These are phyloP conservation scores for Paracamarosporium sp. DNA, from an alignment of 2,329 filamentous ascomycete species.

Conservation along the genomic window DNA sequence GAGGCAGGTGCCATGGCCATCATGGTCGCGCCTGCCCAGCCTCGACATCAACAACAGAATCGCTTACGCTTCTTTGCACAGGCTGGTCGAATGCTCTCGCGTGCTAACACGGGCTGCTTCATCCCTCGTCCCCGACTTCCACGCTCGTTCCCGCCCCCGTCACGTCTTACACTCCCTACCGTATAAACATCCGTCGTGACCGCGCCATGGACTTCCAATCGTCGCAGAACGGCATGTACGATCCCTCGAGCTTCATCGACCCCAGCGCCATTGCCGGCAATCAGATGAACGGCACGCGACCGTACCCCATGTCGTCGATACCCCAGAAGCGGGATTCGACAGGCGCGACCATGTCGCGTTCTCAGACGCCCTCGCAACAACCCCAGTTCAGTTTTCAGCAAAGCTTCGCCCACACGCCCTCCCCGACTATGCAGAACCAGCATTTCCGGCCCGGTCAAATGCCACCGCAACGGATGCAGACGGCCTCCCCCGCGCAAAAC, in stretches of 20 bases:
- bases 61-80: constrained; percentile 33
- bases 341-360: constrained; percentile 86
- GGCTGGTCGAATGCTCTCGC: constrained; percentile 35
- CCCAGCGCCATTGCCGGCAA: constrained; percentile 47
- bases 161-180: constrained; percentile 16
- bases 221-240: constrained; percentile 45
- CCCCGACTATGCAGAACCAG: constrained; percentile 89
- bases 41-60: constrained; percentile 34
- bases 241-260: constrained; percentile 47
- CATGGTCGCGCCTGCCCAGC: constrained; percentile 31
- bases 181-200: constrained; percentile 13
- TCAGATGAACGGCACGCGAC: constrained; percentile 76
- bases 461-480: constrained; percentile 75
- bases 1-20: constrained; percentile 19
- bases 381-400: constrained; percentile 68
- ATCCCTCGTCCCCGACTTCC: background rate
- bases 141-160: constrained; percentile 12
- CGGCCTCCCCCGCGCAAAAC: constrained; percentile 91
- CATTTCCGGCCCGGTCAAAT: constrained; percentile 64
- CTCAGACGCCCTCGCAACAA: constrained; percentile 87
- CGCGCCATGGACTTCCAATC: constrained; percentile 46
- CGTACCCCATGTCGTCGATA: constrained; percentile 88
- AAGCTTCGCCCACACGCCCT: constrained; percentile 87
- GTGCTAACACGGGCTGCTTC: constrained; percentile 19
- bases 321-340: constrained; percentile 91